Evolutionary conservation across 2,329 filamentous ascomycete genomes (phyloP), one percentile per base, ranked within the genome.

Genomic region (Zelopaecilomyces penicillatus): DNA sequence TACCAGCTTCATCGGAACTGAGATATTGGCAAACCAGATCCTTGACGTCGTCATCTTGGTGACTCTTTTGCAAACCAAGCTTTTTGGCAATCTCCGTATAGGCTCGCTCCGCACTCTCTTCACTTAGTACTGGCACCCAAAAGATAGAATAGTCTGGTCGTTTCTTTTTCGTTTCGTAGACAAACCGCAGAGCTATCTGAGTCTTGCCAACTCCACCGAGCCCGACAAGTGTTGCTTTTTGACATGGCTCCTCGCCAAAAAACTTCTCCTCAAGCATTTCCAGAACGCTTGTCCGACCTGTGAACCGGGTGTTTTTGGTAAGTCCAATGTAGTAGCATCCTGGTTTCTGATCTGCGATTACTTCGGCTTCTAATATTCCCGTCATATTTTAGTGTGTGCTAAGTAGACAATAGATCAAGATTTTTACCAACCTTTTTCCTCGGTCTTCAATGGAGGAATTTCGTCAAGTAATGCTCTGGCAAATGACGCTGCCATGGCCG

Each of bases 101-200:
- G 7, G 59, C 60, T 31, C 63, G 56, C 30, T 66, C 58, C 29
- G 70, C 61, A 11, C 30, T 58, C 2, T 51, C 50, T 2, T 34
- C 30, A 47, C 55, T 54, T 4, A 57, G 41, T 4, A 57, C 59
- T 2, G 61, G 57, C 4, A 70, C 59, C 67, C 65, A 71, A 50
- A 70, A 66, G n/a, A 71, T 48, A 0, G 60, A 66, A 47, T 57
- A 64, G n/a, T 61, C 49, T 0, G 54, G 54, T 32, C 56, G 39
- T 5, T 43, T 40, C 1, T 59, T 41, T 3, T 46, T 54, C 3
- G 63, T 8, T 2, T 52, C 54, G 45, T 56, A 65, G 12, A 57
- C 59, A 9, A 55, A 49, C 38, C 66, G 56, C n/a, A 66, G 52
- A 2, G 61, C 62, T 27, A 66, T 54, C 41, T 66, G 59, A 2